Conservation (phyloP, 2,329 filamentous ascomycete genomes). For the Claviceps sp. region DNA sequence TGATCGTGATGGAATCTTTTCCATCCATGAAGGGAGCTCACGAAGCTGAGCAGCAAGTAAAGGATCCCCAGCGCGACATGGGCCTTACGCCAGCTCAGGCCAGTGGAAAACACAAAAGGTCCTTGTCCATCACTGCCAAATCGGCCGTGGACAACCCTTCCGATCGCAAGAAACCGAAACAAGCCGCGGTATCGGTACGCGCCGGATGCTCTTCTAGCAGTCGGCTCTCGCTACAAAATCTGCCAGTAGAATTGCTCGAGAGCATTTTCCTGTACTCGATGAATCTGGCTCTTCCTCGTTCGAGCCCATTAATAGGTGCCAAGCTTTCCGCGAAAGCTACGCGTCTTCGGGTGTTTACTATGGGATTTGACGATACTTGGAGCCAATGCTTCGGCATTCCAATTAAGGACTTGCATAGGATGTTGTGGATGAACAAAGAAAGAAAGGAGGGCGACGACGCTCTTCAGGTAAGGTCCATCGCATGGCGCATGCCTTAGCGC, state of each 20-base stretch:
- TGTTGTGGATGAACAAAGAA: background rate
- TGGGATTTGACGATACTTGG: conserved; percentile 26
- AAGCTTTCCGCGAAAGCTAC: conserved; percentile 30
- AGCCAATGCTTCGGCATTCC: conserved; percentile 20
- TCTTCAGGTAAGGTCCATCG: conserved; percentile 28
- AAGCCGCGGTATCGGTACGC: conserved; percentile 17
- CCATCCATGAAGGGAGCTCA: too few relatives aligned
- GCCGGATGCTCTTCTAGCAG: conserved; percentile 14
- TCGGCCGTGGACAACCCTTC: conserved; percentile 1
- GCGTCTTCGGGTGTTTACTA: conserved; percentile 23
- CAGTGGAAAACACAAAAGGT: conserved; percentile 29
- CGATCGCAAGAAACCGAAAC: conserved; percentile 15
- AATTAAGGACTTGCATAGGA: background rate
- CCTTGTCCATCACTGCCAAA: conserved; percentile 7
- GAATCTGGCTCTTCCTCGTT: conserved; percentile 33
- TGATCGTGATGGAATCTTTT: too few relatives aligned
- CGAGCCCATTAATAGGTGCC: conserved; percentile 29
- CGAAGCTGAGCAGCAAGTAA: background rate
- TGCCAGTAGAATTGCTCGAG: conserved; percentile 42
- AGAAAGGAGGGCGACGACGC: conserved; percentile 21
- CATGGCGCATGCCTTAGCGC: background rate
- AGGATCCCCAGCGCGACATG: conserved; percentile 19
- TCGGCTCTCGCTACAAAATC: conserved; percentile 17
- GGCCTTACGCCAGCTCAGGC: conserved; percentile 35
- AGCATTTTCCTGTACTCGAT: conserved; percentile 35